Conservation (phyloP, 2,329 filamentous ascomycete genomes). For the Xylariales sp. region DNA sequence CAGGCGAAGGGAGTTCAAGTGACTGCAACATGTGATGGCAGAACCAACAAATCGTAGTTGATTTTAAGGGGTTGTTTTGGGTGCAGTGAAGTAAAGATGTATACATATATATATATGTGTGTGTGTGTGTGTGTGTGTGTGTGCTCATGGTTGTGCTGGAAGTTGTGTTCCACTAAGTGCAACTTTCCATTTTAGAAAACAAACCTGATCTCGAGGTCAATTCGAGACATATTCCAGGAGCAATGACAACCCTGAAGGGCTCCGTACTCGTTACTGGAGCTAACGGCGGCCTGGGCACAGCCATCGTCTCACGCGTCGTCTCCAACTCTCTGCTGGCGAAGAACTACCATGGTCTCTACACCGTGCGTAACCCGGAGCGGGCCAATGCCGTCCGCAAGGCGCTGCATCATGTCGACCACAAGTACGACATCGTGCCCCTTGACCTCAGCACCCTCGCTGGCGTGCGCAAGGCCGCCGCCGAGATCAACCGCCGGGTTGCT, state of each 20-base stretch:
- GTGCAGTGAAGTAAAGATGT: too few species aligned
- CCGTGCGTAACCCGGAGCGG: slow-evolving; percentile 27
- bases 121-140: too few species aligned
- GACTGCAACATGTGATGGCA: too few species aligned
- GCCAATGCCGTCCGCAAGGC: slow-evolving; percentile 22
- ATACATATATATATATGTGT: too few species aligned
- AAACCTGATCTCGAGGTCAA: too few species aligned
- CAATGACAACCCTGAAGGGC: slow-evolving; percentile 12
- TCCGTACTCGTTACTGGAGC: slow-evolving; percentile 32
- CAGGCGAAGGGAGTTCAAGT: too few species aligned
- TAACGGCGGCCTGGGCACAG: slow-evolving; percentile 33
- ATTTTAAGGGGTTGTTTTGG: too few species aligned
- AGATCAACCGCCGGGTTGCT: slow-evolving; percentile 14
- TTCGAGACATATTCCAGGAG: slow-evolving; percentile 7
- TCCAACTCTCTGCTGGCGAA: slow-evolving; percentile 21
- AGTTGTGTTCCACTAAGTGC: too few species aligned
- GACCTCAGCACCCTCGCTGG: slow-evolving; percentile 13
- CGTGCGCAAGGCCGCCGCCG: slow-evolving; percentile 12
- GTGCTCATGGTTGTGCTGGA: too few species aligned
- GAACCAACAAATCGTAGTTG: too few species aligned
- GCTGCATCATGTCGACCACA: slow-evolving; percentile 19
- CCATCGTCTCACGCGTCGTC: slow-evolving; percentile 25
- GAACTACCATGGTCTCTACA: slow-evolving; percentile 29
- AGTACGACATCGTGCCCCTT: slow-evolving; percentile 28
- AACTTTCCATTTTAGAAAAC: too few species aligned